phyloP scores from a whole-genome alignment of 352 stramenopile species.

The Pythium apleroticum region DNA sequence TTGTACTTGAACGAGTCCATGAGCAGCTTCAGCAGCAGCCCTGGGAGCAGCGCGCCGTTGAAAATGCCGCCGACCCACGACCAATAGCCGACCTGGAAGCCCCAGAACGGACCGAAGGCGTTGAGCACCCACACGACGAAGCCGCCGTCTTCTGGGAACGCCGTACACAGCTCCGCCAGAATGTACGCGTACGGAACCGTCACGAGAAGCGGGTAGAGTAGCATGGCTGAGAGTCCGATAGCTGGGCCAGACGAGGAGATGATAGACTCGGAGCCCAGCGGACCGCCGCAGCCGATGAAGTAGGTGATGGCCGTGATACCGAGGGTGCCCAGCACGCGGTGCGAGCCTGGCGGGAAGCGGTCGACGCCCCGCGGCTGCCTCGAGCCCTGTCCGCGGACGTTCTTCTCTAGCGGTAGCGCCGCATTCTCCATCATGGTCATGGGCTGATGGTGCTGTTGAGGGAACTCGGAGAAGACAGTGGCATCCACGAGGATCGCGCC shows the following conservation, averaged over 20 bases:
- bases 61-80: conserved; percentile 75
- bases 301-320: conserved; percentile 32
- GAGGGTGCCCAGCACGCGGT: conserved; percentile 28
- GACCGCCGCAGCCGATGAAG: conserved; percentile 31
- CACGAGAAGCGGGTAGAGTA: conserved; percentile 86
- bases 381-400: background rate
- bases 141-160: conserved; percentile 82
- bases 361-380: conserved; percentile 1
- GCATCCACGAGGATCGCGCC: background rate
- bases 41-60: conserved; percentile 57
- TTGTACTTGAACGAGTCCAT: conserved; percentile 33
- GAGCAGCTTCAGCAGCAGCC: conserved; percentile 22
- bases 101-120: conserved; percentile 87
- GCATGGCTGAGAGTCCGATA: conserved; percentile 71
- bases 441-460: background rate
- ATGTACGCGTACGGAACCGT: conserved; percentile 88
- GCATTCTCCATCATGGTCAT: conserved; percentile 1
- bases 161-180: conserved; percentile 87
- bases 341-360: conserved; percentile 7
- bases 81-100: conserved; percentile 69
- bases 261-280: conserved; percentile 14
- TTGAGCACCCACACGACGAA: conserved; percentile 89
- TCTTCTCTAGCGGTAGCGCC: background rate
- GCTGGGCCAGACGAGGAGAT: conserved; percentile 37
- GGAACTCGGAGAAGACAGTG: conserved; percentile 2